Evolutionary conservation across 495 filamentous ascomycete species (phyloP), one percentile per base, ranked within the genome.

Genomic region (Penicillium manginii): DNA sequence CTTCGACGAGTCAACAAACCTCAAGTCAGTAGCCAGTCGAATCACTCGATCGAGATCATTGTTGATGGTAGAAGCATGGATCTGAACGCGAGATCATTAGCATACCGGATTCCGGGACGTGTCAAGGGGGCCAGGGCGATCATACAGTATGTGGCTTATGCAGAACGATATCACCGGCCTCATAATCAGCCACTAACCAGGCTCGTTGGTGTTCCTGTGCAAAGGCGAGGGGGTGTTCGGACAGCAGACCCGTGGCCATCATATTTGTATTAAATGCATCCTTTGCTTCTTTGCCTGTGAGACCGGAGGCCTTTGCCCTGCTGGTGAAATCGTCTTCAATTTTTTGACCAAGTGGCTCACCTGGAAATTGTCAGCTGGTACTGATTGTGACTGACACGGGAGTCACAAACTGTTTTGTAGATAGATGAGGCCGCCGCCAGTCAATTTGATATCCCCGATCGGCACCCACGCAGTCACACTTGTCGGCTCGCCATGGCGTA

Each of bases 151-250:
- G 81, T 26, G 79, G 79, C 42, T 78, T 75, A 56, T 84, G 83
- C 17, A 84, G 73, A n/a, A 83, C 78, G 12, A 84, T 78, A 68
- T 85, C 82, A 0, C 83, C 82, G 17, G 82, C 82, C 50, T 82
- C 75, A 63, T 74, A 85, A 52, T 63, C 59, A 18, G 60, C 50
- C 22, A 67, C 57, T 56, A 67, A 55, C 65, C 62, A 72, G 8
- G 37, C 18, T 10, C 48, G 47, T 11, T 58, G 47, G n/a, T 51
- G 21, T 23, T 62, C 18, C 73, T 63, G 62, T 76, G 73, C 59
- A 54, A 22, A 65, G 3, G 42, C 40, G 14, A 58, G 37, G n/a
- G 47, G 55, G 9, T 40, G 5, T 37, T 51, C 47, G 9, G 55
- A 64, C 18, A 72, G 43, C 26, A 63, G 57, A 0, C 72, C 78